phyloP scores from a whole-genome alignment of 768 basidiomycete genomes.

The Cystofilobasidium capitatum region DNA sequence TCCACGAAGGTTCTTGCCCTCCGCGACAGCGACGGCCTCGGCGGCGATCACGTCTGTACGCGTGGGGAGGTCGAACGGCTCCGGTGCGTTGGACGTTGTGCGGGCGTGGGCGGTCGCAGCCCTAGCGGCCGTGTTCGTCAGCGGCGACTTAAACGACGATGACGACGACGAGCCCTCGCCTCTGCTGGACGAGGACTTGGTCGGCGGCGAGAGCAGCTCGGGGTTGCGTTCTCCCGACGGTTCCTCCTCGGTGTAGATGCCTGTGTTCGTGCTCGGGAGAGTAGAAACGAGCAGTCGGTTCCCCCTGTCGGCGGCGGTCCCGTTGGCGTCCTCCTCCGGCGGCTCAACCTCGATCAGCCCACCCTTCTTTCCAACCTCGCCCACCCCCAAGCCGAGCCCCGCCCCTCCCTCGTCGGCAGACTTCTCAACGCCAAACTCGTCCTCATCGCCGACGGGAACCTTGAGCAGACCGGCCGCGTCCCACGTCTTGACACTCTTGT shows the following conservation, averaged over 20 bases:
- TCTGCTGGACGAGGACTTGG: too few species aligned
- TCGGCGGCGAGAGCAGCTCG: background rate
- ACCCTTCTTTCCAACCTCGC: background rate
- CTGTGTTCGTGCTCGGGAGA: slow-evolving; percentile 3
- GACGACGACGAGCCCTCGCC: slow-evolving; percentile 4
- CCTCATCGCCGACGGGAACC: background rate
- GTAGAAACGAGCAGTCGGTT: slow-evolving; percentile 7
- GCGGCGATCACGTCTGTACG: slow-evolving; percentile 40
- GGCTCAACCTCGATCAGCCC: background rate
- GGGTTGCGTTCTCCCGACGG: background rate
- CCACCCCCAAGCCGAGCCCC: slow-evolving; percentile 15
- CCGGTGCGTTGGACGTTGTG: slow-evolving; percentile 24
- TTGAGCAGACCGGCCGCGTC: slow-evolving; percentile 56
- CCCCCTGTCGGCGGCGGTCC: background rate
- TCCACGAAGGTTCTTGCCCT: slow-evolving; percentile 36
- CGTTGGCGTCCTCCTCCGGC: background rate
- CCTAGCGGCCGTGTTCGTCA: background rate
- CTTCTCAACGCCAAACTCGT: slow-evolving; percentile 1
- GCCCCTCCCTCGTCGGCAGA: background rate
- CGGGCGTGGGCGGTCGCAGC: slow-evolving; percentile 1
- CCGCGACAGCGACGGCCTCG: slow-evolving; percentile 37
- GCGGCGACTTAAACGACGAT: background rate
- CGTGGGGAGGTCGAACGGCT: slow-evolving; percentile 38
- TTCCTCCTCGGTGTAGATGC: slow-evolving; percentile 1
- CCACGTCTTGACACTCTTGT: slow-evolving; percentile 78